These are phyloP conservation scores for Solanum chacoense DNA, from an alignment of 305 asterid genomes.

Conservation along the genomic window DNA sequence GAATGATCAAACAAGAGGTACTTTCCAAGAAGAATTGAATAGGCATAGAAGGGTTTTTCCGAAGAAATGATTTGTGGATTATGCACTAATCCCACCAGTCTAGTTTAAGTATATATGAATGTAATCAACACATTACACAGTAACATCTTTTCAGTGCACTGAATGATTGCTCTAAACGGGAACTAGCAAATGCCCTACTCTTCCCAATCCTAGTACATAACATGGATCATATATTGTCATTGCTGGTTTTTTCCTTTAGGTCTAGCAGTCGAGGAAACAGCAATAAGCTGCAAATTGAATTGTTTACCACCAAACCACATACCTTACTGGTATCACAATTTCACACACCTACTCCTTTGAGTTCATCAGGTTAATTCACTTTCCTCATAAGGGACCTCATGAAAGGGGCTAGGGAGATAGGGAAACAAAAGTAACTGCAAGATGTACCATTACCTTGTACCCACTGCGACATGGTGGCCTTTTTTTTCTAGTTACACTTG, in stretches of 20 bases:
- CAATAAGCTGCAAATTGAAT: neutral
- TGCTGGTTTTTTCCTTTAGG: neutral
- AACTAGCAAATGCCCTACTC: neutral
- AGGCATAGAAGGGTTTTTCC: neutral
- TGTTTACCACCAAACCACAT: neutral
- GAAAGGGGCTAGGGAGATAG: neutral
- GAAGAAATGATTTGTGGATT: neutral
- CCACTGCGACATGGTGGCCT: neutral
- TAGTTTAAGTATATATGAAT: neutral
- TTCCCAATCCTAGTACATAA: neutral
- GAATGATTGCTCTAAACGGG: neutral
- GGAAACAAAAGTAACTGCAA: neutral
- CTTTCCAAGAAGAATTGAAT: neutral
- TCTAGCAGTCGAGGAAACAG: neutral
- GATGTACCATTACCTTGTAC: neutral
- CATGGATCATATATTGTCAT: neutral
- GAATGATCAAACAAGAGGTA: neutral
- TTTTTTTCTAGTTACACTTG: neutral
- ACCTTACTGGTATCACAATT: neutral
- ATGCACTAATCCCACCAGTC: neutral
- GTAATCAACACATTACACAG: neutral
- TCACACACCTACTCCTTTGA: neutral
- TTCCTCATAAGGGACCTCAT: neutral
- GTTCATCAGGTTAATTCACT: neutral
- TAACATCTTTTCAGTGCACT: neutral